Conservation (phyloP, 768 basidiomycete species). For the Agrocybe chaxingu region DNA sequence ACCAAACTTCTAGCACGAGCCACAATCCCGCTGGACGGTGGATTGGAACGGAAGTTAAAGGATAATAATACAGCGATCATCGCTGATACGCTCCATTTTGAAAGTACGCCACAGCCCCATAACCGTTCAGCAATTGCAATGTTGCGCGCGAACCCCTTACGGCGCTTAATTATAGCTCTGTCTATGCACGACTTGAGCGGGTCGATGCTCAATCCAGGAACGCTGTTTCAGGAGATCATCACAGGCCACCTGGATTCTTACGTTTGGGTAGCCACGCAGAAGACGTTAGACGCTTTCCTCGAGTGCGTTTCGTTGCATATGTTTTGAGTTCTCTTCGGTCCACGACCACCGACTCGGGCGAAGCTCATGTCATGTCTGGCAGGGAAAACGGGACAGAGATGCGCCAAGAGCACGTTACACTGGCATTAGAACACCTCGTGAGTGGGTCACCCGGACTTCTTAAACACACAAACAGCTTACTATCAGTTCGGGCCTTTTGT, state of each 20-base stretch:
- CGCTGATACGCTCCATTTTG: conserved; percentile 40
- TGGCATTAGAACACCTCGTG: conserved; percentile 26
- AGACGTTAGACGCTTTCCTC: conserved; percentile 18
- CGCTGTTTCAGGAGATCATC: conserved; percentile 14
- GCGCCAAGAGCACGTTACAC: conserved; percentile 6
- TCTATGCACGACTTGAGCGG: conserved; percentile 22
- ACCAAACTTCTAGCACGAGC: neutral
- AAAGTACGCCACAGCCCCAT: conserved; percentile 29
- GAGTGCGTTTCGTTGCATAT: conserved; percentile 3
- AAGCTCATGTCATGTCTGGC: neutral
- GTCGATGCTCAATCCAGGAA: conserved; percentile 21
- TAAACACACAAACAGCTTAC: neutral
- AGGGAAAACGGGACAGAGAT: conserved; percentile 3
- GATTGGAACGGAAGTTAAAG: conserved; percentile 9
- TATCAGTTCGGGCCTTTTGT: too few species aligned
- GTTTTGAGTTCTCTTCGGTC: neutral
- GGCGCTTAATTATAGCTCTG: conserved; percentile 13
- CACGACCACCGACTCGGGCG: too few species aligned
- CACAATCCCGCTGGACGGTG: neutral
- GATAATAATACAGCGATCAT: conserved; percentile 31
- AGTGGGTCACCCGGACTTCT: conserved; percentile 13
- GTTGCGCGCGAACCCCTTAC: neutral
- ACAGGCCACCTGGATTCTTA: conserved; percentile 22
- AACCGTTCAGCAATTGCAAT: too few species aligned
- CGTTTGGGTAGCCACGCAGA: conserved; percentile 28